Conservation (phyloP, 495 filamentous ascomycete species). For the Penicillium canescens region DNA sequence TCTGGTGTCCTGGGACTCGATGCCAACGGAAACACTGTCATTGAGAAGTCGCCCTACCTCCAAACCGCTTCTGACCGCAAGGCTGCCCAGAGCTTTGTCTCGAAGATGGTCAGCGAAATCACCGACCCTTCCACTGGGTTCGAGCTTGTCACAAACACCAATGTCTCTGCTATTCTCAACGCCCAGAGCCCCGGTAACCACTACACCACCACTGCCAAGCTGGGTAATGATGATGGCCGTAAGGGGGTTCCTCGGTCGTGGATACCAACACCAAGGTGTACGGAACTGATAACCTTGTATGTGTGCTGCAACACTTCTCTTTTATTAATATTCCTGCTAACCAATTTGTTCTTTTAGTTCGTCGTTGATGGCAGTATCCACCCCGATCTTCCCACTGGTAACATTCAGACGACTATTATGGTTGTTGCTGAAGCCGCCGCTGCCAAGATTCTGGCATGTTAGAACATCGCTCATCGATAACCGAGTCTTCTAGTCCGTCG, state of each 20-base stretch:
- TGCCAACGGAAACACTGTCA: constrained; percentile 55
- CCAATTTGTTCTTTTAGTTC: constrained; percentile 15
- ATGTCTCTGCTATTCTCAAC: constrained; percentile 49
- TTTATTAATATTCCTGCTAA: background rate
- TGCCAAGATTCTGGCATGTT: constrained; percentile 33
- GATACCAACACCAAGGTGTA: constrained; percentile 70
- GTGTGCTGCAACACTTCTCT: background rate
- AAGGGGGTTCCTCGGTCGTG: constrained; percentile 66
- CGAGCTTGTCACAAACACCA: constrained; percentile 55
- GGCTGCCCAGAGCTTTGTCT: constrained; percentile 34
- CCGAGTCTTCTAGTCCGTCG: too few species aligned
- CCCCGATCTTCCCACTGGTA: constrained; percentile 47
- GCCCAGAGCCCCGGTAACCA: constrained; percentile 61
- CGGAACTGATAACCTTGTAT: constrained; percentile 65
- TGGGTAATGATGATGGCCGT: constrained; percentile 67
- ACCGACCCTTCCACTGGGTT: constrained; percentile 53
- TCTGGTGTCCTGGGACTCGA: constrained; percentile 62
- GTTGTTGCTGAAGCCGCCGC: constrained; percentile 42
- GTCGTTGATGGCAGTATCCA: constrained; percentile 42
- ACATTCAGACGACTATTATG: constrained; percentile 46
- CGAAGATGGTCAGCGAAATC: constrained; percentile 53
- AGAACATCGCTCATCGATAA: background rate
- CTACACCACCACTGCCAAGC: constrained; percentile 66
- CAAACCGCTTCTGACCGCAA: constrained; percentile 23
- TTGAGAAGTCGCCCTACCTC: constrained; percentile 47